phyloP scores from a whole-genome alignment of 306 rosid species.

The Benincasa hispida region DNA sequence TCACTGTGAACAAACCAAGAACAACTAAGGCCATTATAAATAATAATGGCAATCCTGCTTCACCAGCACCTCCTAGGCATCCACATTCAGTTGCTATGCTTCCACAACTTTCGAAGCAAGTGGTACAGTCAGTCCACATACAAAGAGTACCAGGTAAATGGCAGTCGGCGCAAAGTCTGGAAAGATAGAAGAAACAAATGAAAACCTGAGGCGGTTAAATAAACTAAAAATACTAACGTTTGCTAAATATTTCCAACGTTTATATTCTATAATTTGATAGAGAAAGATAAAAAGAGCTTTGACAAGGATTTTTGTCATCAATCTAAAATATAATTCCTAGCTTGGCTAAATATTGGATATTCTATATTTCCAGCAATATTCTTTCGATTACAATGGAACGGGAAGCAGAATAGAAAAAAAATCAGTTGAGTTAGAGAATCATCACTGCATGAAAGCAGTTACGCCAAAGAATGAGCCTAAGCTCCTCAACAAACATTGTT shows the following conservation, averaged over 20 bases:
- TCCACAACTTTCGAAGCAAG: constrained; percentile 98
- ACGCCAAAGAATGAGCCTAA: neutral
- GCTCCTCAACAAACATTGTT: neutral
- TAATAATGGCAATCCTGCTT: constrained; percentile 85
- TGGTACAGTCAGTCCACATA: constrained; percentile 98
- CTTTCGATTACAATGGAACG: neutral
- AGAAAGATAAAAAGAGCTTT: neutral
- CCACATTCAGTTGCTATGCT: constrained; percentile 93
- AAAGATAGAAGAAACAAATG: constrained; percentile 7
- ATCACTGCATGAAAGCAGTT: neutral
- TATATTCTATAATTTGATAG: neutral
- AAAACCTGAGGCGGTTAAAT: neutral
- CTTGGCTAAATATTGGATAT: neutral
- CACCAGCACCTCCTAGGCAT: constrained; percentile 98
- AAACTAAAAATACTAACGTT: neutral
- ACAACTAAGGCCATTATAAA: constrained; percentile 81
- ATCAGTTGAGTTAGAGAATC: neutral
- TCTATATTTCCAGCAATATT: neutral
- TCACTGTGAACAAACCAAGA: constrained; percentile 80
- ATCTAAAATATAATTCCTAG: neutral
- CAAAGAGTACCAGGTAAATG: constrained; percentile 97
- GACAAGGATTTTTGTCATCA: neutral
- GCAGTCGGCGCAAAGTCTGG: constrained; percentile 96
- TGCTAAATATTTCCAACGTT: neutral
- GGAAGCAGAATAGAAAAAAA: neutral